These are phyloP conservation scores for Boletus rex-veris DNA, from an alignment of 768 basidiomycete species.

Conservation along the genomic window DNA sequence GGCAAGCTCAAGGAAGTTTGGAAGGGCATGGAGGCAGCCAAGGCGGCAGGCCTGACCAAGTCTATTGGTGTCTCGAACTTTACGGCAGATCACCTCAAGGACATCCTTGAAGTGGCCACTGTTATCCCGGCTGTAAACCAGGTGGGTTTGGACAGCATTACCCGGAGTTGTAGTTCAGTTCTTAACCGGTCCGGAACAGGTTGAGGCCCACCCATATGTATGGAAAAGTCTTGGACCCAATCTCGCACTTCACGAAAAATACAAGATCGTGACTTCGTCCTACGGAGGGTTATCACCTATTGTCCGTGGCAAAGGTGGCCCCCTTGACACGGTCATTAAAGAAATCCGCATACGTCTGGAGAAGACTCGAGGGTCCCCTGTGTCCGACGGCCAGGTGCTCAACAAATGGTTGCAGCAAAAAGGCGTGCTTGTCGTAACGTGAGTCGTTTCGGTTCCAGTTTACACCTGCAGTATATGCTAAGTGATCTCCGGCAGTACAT, in stretches of 20 bases:
- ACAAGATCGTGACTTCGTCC: slow-evolving; percentile 39
- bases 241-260: slow-evolving; percentile 33
- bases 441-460: neutral
- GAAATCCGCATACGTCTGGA: slow-evolving; percentile 31
- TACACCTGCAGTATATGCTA: neutral
- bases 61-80: slow-evolving; percentile 59
- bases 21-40: slow-evolving; percentile 58
- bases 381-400: slow-evolving; percentile 30
- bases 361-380: slow-evolving; percentile 20
- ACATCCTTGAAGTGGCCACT: slow-evolving; percentile 42
- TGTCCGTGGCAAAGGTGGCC: slow-evolving; percentile 34
- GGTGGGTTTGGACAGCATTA: slow-evolving; percentile 24
- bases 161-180: neutral
- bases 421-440: slow-evolving; percentile 32
- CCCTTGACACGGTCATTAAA: slow-evolving; percentile 38
- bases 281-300: slow-evolving; percentile 41
- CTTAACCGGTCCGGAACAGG: slow-evolving; percentile 23
- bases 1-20: slow-evolving; percentile 51
- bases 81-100: slow-evolving; percentile 39
- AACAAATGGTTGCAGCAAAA: slow-evolving; percentile 31
- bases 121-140: slow-evolving; percentile 53
- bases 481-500: slow-evolving; percentile 25
- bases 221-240: slow-evolving; percentile 39
- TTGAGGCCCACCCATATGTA: slow-evolving; percentile 55
- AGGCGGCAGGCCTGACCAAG: slow-evolving; percentile 39